phyloP scores from a whole-genome alignment of 345 rosid species.

The Lagerstroemia speciosa region DNA sequence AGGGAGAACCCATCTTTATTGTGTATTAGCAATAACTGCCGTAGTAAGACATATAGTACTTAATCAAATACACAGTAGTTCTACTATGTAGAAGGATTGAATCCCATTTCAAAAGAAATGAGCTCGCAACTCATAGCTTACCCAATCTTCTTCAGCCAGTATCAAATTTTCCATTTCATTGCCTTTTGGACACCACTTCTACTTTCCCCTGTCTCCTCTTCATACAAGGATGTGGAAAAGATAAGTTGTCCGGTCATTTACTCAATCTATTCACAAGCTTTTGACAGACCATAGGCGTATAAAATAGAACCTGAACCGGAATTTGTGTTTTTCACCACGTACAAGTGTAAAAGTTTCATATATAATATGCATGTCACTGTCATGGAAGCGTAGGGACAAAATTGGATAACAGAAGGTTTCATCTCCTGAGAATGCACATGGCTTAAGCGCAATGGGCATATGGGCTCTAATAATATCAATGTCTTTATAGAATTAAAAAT shows the following conservation, averaged over 20 bases:
- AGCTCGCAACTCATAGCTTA: not conserved
- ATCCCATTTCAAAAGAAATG: not conserved
- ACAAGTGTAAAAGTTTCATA: not conserved
- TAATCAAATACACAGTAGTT: not conserved
- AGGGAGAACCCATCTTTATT: not conserved
- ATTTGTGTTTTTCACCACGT: not conserved
- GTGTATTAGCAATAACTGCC: not conserved
- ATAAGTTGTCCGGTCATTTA: not conserved
- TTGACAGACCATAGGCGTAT: not conserved
- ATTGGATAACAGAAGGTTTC: not conserved
- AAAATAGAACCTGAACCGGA: not conserved
- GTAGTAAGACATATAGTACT: not conserved
- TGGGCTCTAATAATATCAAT: not conserved
- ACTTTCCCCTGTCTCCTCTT: not conserved
- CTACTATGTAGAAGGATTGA: not conserved
- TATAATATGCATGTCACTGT: not conserved
- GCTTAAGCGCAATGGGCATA: not conserved
- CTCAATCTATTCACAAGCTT: not conserved
- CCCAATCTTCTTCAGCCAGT: not conserved
- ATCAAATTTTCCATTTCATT: not conserved
- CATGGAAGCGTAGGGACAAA: not conserved
- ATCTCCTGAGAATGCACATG: not conserved
- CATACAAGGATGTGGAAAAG: not conserved
- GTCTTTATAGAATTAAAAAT: not conserved
- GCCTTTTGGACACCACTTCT: not conserved